These are phyloP conservation scores for Trichoderma koningiopsis DNA, from an alignment of 2,329 filamentous ascomycete species.

Conservation along the genomic window DNA sequence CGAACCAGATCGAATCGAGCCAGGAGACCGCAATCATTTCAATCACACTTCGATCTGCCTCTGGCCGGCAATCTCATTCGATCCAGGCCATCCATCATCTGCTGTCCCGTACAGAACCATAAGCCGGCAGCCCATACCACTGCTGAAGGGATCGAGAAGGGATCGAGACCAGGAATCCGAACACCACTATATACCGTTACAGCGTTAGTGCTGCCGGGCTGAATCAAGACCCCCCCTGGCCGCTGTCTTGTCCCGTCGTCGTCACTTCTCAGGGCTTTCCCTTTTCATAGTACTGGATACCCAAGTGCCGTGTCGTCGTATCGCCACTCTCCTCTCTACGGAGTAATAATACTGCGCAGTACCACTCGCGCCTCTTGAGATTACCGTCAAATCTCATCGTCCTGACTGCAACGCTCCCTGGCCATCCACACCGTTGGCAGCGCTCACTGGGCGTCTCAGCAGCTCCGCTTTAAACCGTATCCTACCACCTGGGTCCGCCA, in stretches of 20 bases:
- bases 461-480: slow-evolving; percentile 19
- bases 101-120: not conserved
- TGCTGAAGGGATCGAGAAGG: not conserved
- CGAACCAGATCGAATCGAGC: not conserved
- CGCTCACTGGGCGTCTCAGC: slow-evolving; percentile 21
- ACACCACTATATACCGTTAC: not conserved
- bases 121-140: not conserved
- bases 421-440: slow-evolving; percentile 18
- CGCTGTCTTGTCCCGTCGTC: not conserved
- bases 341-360: not conserved
- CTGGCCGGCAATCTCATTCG: not conserved
- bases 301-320: not conserved
- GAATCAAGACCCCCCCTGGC: not conserved
- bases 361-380: not conserved
- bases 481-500: not conserved
- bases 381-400: not conserved
- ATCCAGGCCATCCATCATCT: not conserved
- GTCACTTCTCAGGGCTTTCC: slow-evolving; percentile 4
- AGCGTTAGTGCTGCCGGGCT: slow-evolving; percentile 2
- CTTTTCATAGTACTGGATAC: not conserved
- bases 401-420: slow-evolving; percentile 13
- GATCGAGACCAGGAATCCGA: not conserved
- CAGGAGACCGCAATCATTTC: not conserved
- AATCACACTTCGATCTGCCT: not conserved
- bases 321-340: not conserved